phyloP scores from a whole-genome alignment of 345 rosid genomes.

The Arabis alpina region DNA sequence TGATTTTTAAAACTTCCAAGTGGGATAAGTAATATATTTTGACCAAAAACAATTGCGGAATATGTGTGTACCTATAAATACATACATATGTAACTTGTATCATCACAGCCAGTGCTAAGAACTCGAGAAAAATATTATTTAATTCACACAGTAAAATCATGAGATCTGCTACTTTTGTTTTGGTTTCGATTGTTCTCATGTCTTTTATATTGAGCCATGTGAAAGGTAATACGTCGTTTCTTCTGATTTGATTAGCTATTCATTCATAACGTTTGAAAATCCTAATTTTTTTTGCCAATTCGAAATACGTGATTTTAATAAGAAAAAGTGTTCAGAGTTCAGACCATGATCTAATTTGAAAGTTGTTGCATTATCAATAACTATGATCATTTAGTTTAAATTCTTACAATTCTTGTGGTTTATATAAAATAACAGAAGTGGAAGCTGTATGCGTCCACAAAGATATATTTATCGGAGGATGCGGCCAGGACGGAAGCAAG shows the following conservation, averaged over 20 bases:
- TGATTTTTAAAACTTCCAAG: too few relatives aligned
- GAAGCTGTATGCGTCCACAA: slow-evolving; percentile 19
- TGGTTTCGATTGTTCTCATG: slow-evolving; percentile 29
- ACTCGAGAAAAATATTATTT: not conserved
- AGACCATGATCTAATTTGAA: not conserved
- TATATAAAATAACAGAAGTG: slow-evolving; percentile 18
- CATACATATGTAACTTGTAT: not conserved
- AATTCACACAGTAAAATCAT: not conserved
- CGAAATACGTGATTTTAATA: not conserved
- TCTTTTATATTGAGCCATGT: slow-evolving; percentile 1
- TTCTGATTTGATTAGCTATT: not conserved
- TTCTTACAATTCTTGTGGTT: slow-evolving; percentile 6
- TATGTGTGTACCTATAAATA: not conserved
- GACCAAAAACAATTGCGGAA: not conserved
- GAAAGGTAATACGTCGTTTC: not conserved
- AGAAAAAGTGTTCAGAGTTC: not conserved
- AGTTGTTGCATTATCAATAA: not conserved
- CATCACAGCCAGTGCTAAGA: not conserved
- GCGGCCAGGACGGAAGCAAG: slow-evolving; percentile 27
- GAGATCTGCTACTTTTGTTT: slow-evolving; percentile 23
- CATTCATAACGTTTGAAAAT: not conserved
- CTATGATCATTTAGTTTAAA: not conserved
- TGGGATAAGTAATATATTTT: too few relatives aligned
- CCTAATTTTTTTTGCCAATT: not conserved
- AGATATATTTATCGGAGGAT: slow-evolving; percentile 29